phyloP scores from a whole-genome alignment of 1,139 yeast species.

The Sporopachydermia cereana region DNA sequence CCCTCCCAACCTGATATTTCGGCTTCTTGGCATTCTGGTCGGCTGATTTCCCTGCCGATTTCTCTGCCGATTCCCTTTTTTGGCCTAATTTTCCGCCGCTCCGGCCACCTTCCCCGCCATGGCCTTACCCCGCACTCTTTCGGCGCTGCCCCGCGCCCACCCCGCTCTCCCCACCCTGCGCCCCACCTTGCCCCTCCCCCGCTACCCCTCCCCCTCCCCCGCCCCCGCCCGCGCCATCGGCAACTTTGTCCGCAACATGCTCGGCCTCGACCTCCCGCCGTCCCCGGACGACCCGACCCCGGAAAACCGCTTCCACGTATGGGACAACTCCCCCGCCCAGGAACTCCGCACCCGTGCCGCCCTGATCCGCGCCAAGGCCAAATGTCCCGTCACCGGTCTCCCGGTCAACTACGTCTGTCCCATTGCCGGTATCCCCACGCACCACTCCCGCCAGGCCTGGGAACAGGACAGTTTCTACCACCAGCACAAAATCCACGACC shows the following conservation, averaged over 20 bases:
- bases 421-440: slow-evolving; percentile 90
- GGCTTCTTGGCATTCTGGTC: too few relatives aligned
- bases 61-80: too few relatives aligned
- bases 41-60: too few relatives aligned
- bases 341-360: slow-evolving; percentile 90
- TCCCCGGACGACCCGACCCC: slow-evolving; percentile 52
- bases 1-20: too few relatives aligned
- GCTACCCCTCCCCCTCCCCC: too few relatives aligned
- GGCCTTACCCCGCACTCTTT: too few relatives aligned
- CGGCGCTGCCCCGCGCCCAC: too few relatives aligned
- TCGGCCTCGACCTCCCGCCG: slow-evolving; percentile 51
- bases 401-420: slow-evolving; percentile 87
- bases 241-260: slow-evolving; percentile 41
- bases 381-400: slow-evolving; percentile 80
- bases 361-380: slow-evolving; percentile 72
- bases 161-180: too few relatives aligned
- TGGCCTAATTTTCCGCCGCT: too few relatives aligned
- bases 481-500: slow-evolving; percentile 49
- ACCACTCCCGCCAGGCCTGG: slow-evolving; percentile 87
- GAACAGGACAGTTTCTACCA: slow-evolving; percentile 68
- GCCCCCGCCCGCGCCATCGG: slow-evolving; percentile 24
- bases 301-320: slow-evolving; percentile 59
- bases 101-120: too few relatives aligned
- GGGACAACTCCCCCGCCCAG: slow-evolving; percentile 89
- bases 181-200: too few relatives aligned